Base-by-base conservation (phyloP, 208 protist species). In the Phytomonas sp. region DNA sequence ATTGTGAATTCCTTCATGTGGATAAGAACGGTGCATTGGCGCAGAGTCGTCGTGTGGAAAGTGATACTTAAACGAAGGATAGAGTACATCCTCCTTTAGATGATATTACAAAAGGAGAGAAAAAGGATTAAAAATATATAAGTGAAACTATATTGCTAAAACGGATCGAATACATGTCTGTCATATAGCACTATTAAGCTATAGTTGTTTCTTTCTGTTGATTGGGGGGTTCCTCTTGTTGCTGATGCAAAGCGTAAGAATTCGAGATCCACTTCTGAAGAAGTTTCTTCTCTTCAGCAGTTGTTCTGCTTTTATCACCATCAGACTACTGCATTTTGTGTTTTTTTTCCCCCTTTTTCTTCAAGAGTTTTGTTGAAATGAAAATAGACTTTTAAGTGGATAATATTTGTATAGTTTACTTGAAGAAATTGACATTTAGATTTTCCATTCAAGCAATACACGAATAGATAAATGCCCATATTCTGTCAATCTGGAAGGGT, bases 1-100 rank as follows among this genome's bases (percentile, higher is more conserved):
- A 81, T 29, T 94, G 89, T 67, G 70, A 77, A 8, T 94, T 88
- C 66, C 34, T 87, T 4, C 89, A 94, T 65, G 61, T 91, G 19
- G 76, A 81, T 67, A 82, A 80, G 66, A 40, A 77, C n/a, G 83
- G 79, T 2, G 72, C 73, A 42, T 61, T 70, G 2, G 49, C 79
- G 45, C n/a, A 34, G 49, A 60, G 71, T 56, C 19, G 66, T 29
- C 71, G 31, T 19, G 8, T 33, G 52, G 36, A 56, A 56, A 26
- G 19, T 56, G 45, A 56, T 26, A 12, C 45, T 26, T 56, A 56
- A 56, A 26, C 26, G 19, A 11, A 26, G 45, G 11, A 56, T 56
- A 56, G 45, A 56, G 45, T 4, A 26, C 23, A 12, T 1, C 5
- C 19, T 56, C 19, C 45, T 56, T 23, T 4, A 56, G 45, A 6